These are phyloP conservation scores for Dispira parvispora DNA, from an alignment of 192 early-diverging fungal genomes.

Conservation along the genomic window DNA sequence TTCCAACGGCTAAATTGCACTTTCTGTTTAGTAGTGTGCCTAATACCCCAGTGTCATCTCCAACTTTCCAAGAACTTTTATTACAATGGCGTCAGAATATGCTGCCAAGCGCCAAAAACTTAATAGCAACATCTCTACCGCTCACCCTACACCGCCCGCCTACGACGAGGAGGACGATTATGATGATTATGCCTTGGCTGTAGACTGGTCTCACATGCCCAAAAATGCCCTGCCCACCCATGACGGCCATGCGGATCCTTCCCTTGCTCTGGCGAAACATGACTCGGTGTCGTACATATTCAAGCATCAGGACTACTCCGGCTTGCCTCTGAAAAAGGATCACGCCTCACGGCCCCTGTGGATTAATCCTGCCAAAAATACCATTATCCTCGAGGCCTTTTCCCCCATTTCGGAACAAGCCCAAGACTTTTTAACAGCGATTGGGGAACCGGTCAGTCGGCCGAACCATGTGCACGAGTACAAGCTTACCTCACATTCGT, in stretches of 20 bases:
- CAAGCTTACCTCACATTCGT: conserved; percentile 80
- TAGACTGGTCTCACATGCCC: conserved; percentile 6
- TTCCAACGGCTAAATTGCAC: neutral
- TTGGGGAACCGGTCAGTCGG: conserved; percentile 86
- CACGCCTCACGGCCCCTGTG: conserved; percentile 79
- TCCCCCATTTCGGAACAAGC: conserved; percentile 92
- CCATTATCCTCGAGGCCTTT: conserved; percentile 91
- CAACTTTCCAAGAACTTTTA: too few species aligned
- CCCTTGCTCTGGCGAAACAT: conserved; percentile 1
- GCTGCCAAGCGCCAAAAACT: neutral
- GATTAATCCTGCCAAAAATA: conserved; percentile 62
- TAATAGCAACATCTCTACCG: neutral
- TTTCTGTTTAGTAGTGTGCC: neutral
- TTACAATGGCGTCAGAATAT: neutral
- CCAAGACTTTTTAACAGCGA: conserved; percentile 87
- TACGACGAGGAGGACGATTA: conserved; percentile 12
- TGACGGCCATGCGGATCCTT: neutral
- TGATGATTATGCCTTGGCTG: neutral
- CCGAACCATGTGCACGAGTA: conserved; percentile 57
- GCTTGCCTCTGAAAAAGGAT: conserved; percentile 71
- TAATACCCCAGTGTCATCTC: too few species aligned
- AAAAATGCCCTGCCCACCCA: neutral
- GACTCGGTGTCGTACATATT: conserved; percentile 46
- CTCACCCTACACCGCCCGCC: conserved; percentile 3
- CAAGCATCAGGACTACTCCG: conserved; percentile 54